Conservation (phyloP, 352 stramenopile genomes). For the Phytopythium montanum region DNA sequence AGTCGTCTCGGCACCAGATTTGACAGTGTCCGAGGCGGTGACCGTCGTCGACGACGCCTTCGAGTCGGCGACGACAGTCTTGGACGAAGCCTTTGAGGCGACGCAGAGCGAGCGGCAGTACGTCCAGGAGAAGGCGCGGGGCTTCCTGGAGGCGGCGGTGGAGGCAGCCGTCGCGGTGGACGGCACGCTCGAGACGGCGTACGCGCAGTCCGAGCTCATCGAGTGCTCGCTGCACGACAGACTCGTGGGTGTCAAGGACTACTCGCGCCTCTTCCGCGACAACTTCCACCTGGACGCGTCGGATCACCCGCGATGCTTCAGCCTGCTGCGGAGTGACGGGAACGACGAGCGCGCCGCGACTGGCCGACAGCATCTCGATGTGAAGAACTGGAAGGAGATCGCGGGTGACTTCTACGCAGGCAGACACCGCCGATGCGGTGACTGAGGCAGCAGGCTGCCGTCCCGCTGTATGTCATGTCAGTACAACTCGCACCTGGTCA, state of each 20-base stretch:
- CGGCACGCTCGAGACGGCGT: conserved; percentile 20
- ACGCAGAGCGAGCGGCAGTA: conserved; percentile 14
- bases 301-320: conserved; percentile 19
- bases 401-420: neutral
- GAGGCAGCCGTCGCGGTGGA: conserved; percentile 14
- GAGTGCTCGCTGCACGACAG: conserved; percentile 26
- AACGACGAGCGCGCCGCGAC: conserved; percentile 13
- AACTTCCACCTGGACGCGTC: conserved; percentile 18
- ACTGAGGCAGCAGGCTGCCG: neutral
- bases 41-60: conserved; percentile 7
- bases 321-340: conserved; percentile 9
- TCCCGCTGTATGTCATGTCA: neutral
- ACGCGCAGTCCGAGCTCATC: conserved; percentile 27
- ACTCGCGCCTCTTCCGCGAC: conserved; percentile 20
- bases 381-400: neutral
- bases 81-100: conserved; percentile 7
- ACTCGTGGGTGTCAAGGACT: conserved; percentile 23
- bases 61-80: conserved; percentile 1
- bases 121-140: conserved; percentile 16
- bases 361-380: neutral
- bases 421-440: neutral
- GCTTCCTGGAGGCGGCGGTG: conserved; percentile 18
- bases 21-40: neutral
- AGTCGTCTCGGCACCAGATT: neutral
- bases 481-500: neutral